Evolutionary conservation across 2,329 filamentous ascomycete species (phyloP).

Genomic region (Ambrosiella xylebori): DNA sequence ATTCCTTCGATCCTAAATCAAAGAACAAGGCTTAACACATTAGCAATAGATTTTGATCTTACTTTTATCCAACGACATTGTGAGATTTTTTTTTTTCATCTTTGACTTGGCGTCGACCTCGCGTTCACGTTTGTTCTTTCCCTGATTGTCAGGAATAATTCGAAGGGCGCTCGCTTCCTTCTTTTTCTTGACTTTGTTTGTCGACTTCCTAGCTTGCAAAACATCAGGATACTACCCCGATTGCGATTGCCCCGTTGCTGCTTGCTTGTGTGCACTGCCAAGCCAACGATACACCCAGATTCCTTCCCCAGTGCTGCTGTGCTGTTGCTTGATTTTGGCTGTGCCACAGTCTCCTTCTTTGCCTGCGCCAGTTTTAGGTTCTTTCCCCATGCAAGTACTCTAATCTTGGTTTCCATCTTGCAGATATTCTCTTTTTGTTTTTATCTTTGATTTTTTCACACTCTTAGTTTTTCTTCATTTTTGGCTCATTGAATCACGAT

Average conservation of each 20-base stretch:
- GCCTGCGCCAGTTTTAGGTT: constrained; percentile 1
- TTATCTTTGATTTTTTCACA: background rate
- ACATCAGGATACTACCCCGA: background rate
- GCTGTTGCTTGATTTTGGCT: background rate
- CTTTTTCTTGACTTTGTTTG: background rate
- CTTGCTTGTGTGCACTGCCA: background rate
- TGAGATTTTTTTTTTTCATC: background rate
- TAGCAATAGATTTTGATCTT: background rate
- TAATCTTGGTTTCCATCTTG: background rate
- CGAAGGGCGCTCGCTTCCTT: background rate
- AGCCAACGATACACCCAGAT: background rate
- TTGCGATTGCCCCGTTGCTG: constrained; percentile 1
- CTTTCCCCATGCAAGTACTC: background rate
- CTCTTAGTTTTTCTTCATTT: background rate
- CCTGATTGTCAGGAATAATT: background rate
- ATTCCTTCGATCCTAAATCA: background rate
- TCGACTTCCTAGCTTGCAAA: background rate
- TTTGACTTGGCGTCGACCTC: background rate
- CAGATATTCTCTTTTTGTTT: background rate
- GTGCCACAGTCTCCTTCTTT: constrained; percentile 6
- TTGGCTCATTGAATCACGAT: background rate
- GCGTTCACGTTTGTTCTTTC: background rate
- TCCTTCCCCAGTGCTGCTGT: background rate
- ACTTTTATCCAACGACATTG: background rate
- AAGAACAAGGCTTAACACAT: background rate